phyloP scores from a whole-genome alignment of 2,329 filamentous ascomycete genomes.

The Colletotrichum chlorophyti region DNA sequence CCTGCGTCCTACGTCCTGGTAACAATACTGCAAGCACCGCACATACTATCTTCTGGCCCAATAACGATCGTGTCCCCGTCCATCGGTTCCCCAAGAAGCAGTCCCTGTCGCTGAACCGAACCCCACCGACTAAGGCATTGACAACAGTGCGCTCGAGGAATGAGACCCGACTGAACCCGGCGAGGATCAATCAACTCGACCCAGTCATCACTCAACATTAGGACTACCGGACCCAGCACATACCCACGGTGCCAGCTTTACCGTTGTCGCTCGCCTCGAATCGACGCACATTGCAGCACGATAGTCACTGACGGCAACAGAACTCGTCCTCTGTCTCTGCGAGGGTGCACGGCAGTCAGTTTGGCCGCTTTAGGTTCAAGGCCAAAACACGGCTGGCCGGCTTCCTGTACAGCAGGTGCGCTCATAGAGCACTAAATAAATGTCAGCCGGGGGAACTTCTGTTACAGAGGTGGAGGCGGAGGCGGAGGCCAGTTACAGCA shows the following conservation, averaged over 20 bases:
- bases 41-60: slow-evolving; percentile 23
- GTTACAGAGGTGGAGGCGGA: slow-evolving; percentile 1
- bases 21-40: slow-evolving; percentile 14
- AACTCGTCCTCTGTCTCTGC: neutral
- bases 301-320: neutral
- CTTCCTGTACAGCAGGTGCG: neutral
- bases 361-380: neutral
- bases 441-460: slow-evolving; percentile 6
- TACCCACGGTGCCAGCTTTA: slow-evolving; percentile 19
- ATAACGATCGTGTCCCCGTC: slow-evolving; percentile 27
- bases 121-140: slow-evolving; percentile 24
- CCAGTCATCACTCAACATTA: slow-evolving; percentile 25
- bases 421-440: slow-evolving; percentile 8
- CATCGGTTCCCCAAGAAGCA: slow-evolving; percentile 5
- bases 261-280: neutral
- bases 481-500: slow-evolving; percentile 9
- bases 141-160: slow-evolving; percentile 24
- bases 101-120: slow-evolving; percentile 19
- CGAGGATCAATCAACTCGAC: slow-evolving; percentile 21
- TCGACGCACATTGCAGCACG: slow-evolving; percentile 4
- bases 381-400: neutral
- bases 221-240: slow-evolving; percentile 24
- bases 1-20: neutral
- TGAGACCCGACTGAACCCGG: slow-evolving; percentile 20
- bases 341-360: slow-evolving; percentile 14